Conservation (phyloP, 805 yeast genomes). For the Kodamaea hsintzibuensis region DNA sequence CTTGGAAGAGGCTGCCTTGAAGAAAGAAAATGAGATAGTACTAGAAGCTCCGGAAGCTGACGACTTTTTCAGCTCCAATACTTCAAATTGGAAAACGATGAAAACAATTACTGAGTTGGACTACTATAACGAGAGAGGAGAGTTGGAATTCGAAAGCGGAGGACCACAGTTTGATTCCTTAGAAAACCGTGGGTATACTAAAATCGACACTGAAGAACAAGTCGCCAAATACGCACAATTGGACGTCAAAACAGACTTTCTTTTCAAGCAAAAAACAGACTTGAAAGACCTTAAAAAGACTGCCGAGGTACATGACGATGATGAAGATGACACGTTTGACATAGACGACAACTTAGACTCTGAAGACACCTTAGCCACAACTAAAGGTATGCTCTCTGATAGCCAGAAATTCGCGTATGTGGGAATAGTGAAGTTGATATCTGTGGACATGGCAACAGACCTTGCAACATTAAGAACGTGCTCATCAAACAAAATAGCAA, state of each 20-base stretch:
- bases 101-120: slow-evolving; percentile 76
- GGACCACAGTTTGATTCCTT: slow-evolving; percentile 24
- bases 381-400: slow-evolving; percentile 78
- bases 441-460: slow-evolving; percentile 80
- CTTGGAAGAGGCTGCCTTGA: background rate
- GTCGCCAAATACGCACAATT: slow-evolving; percentile 63
- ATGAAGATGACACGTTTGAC: slow-evolving; percentile 28
- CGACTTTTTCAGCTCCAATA: slow-evolving; percentile 41
- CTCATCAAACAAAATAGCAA: slow-evolving; percentile 55
- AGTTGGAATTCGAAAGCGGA: slow-evolving; percentile 46
- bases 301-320: slow-evolving; percentile 19
- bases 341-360: slow-evolving; percentile 48
- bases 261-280: slow-evolving; percentile 35
- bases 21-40: slow-evolving; percentile 13
- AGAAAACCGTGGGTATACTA: slow-evolving; percentile 72
- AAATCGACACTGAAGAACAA: slow-evolving; percentile 85
- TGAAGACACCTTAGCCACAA: slow-evolving; percentile 69
- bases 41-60: slow-evolving; percentile 16
- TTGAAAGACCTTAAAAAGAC: slow-evolving; percentile 10
- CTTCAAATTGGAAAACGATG: slow-evolving; percentile 80
- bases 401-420: slow-evolving; percentile 89
- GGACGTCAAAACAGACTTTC: slow-evolving; percentile 53
- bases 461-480: slow-evolving; percentile 59
- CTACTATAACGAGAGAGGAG: slow-evolving; percentile 79
- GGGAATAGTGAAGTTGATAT: slow-evolving; percentile 74